Base-by-base conservation (phyloP, 495 filamentous ascomycete species). In the Darksidea phi region DNA sequence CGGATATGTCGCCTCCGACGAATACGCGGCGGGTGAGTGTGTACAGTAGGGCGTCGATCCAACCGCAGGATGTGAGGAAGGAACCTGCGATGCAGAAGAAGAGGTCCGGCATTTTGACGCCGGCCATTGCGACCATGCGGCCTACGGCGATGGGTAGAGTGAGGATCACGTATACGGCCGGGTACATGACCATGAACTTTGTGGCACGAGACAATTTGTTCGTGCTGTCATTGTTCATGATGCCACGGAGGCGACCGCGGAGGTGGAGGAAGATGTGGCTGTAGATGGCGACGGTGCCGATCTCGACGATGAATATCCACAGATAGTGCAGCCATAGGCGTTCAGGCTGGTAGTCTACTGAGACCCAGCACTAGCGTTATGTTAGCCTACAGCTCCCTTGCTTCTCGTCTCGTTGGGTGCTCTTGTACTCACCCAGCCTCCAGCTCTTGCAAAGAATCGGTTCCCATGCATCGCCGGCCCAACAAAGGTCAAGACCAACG, bases 271-370 rank as follows among this genome's bases (percentile, higher is more conserved):
- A 88, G 70, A 88, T 83, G 55, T 85, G 71, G 1, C 75, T 75
- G 72, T 92, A 92, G 13, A 90, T 78, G 41, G 76, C 57, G 48
- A 85, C 78, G 12, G 86, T 88, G 18, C 83, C 69, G 64, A 86
- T 82, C 60, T 90, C 81, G 52, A 81, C 76, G 46, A 90, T 72
- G 74, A 91, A 90, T 72, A 91, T 88, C 82, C 85, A 92, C 62
- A 91, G 78, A 67, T 92, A 92, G 66, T 92, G 88, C 18, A 86
- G 80, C 77, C 81, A 83, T 0, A 92, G 79, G 61, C 87, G 87
- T 41, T 84, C 75, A 6, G 70, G 65, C 56, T 84, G 79, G 71
- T 84, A 88, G 1, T 78, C 71, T 38, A 76, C 70, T 63, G 80
- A 86, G 32, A 90, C 81, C 88, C 88, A 90, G 72, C 88, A 90